Percentiles rank a stretch among this genome's conserved stretches.
phyloP scores from a whole-genome alignment of 2,329 filamentous ascomycete species.

The Iodosphaeria phyllophila region DNA sequence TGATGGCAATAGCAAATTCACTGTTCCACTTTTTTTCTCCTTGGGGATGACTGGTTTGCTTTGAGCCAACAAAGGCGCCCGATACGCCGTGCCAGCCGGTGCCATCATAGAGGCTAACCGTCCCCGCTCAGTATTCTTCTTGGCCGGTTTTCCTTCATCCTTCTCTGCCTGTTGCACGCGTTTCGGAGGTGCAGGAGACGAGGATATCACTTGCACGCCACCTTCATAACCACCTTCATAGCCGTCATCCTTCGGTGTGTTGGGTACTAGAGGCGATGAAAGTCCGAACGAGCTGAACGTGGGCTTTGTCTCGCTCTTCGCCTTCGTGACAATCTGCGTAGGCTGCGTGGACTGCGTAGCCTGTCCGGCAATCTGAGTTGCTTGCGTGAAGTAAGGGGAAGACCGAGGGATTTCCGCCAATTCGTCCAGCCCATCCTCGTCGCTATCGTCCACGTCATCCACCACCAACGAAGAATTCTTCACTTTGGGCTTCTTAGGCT shows the following conservation, averaged over 20 bases:
- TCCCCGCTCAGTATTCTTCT: too few relatives aligned
- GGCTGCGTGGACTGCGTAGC: slow-evolving; percentile 30
- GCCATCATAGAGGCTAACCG: slow-evolving; percentile 47
- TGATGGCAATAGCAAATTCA: too few relatives aligned
- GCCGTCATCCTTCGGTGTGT: slow-evolving; percentile 25
- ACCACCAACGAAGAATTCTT: too few relatives aligned
- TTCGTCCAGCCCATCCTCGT: slow-evolving; percentile 29
- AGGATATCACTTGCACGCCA: not conserved
- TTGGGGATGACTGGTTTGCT: too few relatives aligned
- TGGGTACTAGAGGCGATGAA: slow-evolving; percentile 15
- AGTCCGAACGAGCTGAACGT: slow-evolving; percentile 12
- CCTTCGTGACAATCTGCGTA: slow-evolving; percentile 34
- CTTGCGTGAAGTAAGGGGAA: slow-evolving; percentile 28
- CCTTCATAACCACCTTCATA: not conserved
- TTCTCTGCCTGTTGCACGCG: slow-evolving; percentile 3
- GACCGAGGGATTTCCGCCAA: slow-evolving; percentile 17
- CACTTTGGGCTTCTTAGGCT: not conserved
- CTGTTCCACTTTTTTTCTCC: too few relatives aligned
- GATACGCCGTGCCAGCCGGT: slow-evolving; percentile 56
- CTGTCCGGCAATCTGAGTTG: slow-evolving; percentile 14
- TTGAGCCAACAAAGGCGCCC: slow-evolving; percentile 21
- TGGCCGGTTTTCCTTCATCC: slow-evolving; percentile 2
- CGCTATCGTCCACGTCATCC: slow-evolving; percentile 16
- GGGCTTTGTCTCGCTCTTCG: slow-evolving; percentile 13
- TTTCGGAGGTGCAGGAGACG: slow-evolving; percentile 1